Conservation (phyloP, 2,329 filamentous ascomycete genomes). For the Scytalidium sp. region DNA sequence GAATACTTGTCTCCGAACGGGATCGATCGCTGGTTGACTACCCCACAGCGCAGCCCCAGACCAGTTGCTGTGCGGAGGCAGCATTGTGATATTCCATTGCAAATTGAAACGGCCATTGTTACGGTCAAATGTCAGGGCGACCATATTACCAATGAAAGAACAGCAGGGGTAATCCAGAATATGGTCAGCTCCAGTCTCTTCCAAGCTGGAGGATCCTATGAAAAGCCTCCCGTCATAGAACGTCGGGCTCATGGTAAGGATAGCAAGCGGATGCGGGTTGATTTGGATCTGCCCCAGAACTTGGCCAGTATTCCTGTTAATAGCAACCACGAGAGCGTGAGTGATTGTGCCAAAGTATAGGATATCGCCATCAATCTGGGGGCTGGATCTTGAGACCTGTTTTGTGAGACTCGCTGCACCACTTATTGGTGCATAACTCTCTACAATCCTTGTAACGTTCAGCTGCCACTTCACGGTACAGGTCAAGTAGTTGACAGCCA, state of each 20-base stretch:
- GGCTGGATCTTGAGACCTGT: constrained; percentile 7
- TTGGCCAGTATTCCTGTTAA: constrained; percentile 17
- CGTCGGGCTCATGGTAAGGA: constrained; percentile 25
- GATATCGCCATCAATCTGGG: constrained; percentile 20
- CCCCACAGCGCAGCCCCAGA: constrained; percentile 29
- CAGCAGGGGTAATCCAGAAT: constrained; percentile 25
- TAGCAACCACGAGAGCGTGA: constrained; percentile 26
- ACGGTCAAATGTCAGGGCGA: constrained; percentile 15
- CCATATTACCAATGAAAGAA: constrained; percentile 23
- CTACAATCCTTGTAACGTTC: constrained; percentile 27
- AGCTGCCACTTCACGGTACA: constrained; percentile 25
- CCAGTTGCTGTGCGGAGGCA: constrained; percentile 16
- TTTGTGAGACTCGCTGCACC: constrained; percentile 1
- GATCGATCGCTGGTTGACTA: constrained; percentile 29
- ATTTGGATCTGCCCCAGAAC: constrained; percentile 20
- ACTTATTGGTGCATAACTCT: constrained; percentile 8
- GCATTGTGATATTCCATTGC: constrained; percentile 19
- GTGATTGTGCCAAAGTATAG: constrained; percentile 26
- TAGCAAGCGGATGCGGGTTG: constrained; percentile 23
- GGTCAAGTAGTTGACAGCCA: constrained; percentile 26
- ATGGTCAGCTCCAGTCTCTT: constrained; percentile 14
- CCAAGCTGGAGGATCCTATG: constrained; percentile 24
- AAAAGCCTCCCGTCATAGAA: constrained; percentile 25
- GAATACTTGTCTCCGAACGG: constrained; percentile 22
- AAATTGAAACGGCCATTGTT: constrained; percentile 10